Conservation (phyloP, 176 grass and related monocot species). For the Poa pratensis region DNA sequence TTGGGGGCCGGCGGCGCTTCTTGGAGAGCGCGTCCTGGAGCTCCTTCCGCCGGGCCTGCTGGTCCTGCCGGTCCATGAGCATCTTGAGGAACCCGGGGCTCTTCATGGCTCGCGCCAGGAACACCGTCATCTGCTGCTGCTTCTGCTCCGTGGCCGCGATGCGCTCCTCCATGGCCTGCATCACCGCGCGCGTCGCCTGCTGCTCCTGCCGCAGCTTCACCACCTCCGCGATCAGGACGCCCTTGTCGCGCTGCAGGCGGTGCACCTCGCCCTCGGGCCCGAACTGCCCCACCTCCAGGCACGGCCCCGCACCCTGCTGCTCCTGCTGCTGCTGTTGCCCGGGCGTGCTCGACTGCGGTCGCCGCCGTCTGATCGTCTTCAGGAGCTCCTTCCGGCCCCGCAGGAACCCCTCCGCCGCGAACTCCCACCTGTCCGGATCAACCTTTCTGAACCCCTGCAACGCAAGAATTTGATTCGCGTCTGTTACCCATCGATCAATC, state of each 20-base stretch:
- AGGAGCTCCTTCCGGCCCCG: slow-evolving; percentile 74
- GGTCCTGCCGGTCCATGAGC: slow-evolving; percentile 54
- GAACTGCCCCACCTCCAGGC: slow-evolving; percentile 84
- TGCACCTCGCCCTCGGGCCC: slow-evolving; percentile 67
- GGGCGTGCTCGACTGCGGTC: slow-evolving; percentile 36
- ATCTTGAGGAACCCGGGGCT: slow-evolving; percentile 66
- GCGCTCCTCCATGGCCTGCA: slow-evolving; percentile 82
- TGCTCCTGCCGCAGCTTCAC: slow-evolving; percentile 93
- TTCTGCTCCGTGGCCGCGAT: slow-evolving; percentile 72
- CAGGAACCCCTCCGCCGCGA: slow-evolving; percentile 84
- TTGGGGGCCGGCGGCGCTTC: slow-evolving; percentile 72
- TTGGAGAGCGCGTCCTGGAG: slow-evolving; percentile 76
- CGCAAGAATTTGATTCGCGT: slow-evolving; percentile 12
- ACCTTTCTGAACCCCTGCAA: slow-evolving; percentile 93
- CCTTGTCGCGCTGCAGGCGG: slow-evolving; percentile 68
- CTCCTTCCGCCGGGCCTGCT: slow-evolving; percentile 49
- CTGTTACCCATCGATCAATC: not conserved
- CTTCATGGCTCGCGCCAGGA: slow-evolving; percentile 78
- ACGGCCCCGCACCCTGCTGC: slow-evolving; percentile 36
- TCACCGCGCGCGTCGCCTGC: slow-evolving; percentile 65
- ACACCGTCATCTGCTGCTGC: slow-evolving; percentile 85
- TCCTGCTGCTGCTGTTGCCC: slow-evolving; percentile 35
- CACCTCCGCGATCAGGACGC: slow-evolving; percentile 69
- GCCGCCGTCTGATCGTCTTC: slow-evolving; percentile 77
- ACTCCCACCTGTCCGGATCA: slow-evolving; percentile 87